These are phyloP conservation scores for Nitzschia palea DNA, from an alignment of 108 stramenopile species.

Conservation along the genomic window DNA sequence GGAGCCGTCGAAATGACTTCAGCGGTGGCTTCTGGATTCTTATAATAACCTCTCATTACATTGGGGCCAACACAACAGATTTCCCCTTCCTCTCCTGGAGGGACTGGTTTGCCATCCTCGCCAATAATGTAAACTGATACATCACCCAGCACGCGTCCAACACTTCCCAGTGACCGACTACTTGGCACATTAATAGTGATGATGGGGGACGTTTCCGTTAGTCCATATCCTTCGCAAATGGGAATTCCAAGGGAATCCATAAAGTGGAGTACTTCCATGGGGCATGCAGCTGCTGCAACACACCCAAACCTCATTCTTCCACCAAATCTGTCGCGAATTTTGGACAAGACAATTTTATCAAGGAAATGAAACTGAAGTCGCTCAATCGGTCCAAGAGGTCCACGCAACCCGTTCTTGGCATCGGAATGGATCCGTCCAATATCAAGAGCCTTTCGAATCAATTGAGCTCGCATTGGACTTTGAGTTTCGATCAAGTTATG, in stretches of 20 bases:
- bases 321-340: slow-evolving; percentile 91
- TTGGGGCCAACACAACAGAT: slow-evolving; percentile 88
- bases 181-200: slow-evolving; percentile 78
- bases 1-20: slow-evolving; percentile 88
- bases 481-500: slow-evolving; percentile 77
- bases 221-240: slow-evolving; percentile 90
- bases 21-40: slow-evolving; percentile 86
- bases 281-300: slow-evolving; percentile 91
- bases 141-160: slow-evolving; percentile 76
- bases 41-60: slow-evolving; percentile 94
- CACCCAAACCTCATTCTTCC: slow-evolving; percentile 77
- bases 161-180: slow-evolving; percentile 63
- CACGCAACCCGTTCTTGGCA: slow-evolving; percentile 37
- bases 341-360: slow-evolving; percentile 81
- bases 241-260: slow-evolving; percentile 92
- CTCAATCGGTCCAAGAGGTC: slow-evolving; percentile 53
- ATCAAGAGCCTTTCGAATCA: slow-evolving; percentile 76
- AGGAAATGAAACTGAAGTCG: slow-evolving; percentile 48
- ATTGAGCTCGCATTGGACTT: slow-evolving; percentile 51
- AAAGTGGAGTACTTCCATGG: slow-evolving; percentile 83
- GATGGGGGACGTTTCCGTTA: slow-evolving; percentile 91
- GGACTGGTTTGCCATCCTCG: slow-evolving; percentile 58
- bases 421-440: slow-evolving; percentile 60
- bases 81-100: slow-evolving; percentile 87
- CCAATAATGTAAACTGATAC: slow-evolving; percentile 74